Conservation (phyloP, 73 alveolate genomes). For the Paramecium biaurelia region DNA sequence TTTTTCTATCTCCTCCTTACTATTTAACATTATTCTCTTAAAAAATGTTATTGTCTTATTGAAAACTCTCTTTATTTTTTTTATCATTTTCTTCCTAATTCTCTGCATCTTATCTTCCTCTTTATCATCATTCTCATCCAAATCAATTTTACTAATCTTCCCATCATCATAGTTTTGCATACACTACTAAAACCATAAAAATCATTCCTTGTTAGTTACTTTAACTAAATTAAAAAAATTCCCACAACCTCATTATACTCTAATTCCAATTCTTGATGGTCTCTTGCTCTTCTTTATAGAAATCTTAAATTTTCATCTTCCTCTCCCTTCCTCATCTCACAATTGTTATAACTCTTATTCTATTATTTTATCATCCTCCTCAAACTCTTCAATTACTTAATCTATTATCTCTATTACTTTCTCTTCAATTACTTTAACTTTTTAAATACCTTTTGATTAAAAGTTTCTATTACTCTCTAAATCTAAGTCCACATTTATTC, state of each 20-base stretch:
- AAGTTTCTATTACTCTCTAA: background rate
- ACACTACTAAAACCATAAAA: background rate
- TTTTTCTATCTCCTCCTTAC: background rate
- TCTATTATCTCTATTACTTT: background rate
- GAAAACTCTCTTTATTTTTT: constrained; percentile 38
- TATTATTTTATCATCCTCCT: background rate
- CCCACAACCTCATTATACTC: background rate
- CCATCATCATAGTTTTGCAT: constrained; percentile 14
- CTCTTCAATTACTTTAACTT: background rate
- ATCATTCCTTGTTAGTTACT: background rate
- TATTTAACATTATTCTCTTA: background rate
- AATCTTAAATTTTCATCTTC: background rate
- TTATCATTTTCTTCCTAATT: constrained; percentile 23
- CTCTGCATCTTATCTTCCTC: constrained; percentile 40
- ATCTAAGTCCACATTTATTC: background rate
- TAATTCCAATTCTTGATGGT: background rate
- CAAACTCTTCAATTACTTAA: background rate
- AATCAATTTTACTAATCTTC: background rate
- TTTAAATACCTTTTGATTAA: background rate
- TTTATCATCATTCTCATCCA: constrained; percentile 36
- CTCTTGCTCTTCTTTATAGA: background rate
- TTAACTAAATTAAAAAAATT: background rate
- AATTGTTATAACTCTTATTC: too few species aligned
- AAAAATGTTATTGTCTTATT: constrained; percentile 54
- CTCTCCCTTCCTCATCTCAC: background rate